Evolutionary conservation across 106 monocot genomes (phyloP), one percentile per base, ranked within the genome.

Genomic region (Dendrobium officinale): DNA sequence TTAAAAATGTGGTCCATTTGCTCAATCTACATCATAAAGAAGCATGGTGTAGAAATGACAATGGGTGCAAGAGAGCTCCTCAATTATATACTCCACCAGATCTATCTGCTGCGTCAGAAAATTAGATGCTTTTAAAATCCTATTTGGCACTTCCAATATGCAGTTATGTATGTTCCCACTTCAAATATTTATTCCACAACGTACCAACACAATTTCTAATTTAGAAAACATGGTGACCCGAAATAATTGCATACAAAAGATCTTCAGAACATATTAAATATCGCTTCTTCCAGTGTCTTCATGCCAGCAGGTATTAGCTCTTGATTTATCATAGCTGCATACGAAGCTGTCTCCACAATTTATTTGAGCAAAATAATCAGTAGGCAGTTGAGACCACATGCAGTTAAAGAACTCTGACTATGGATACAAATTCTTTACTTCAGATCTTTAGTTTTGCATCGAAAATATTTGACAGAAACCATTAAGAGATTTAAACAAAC

Each of bases 111-210:
- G 24, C 26, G n/a, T 22, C 20, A 22, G 64, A 8, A 66, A 66
- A 22, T 66, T 66, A 66, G 1, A 66, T 22, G 64, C 22, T 66
- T 51, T 51, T 6, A 9, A 22, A 66, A 37, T 16, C 74, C 51
- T 72, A 81, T 95, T 83, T 98, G 98, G 19, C 87, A 89, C 85
- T 94, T 88, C 81, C 95, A 78, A 37, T 77, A 86, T 51, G 84
- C 85, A 77, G 98, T 92, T 51, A 92, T 98, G 81, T 93, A 95
- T 64, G 91, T 77, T 77, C 98, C 98, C 67, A 98, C 98, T 85
- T 98, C 95, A 42, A 98, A 55, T 19, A 95, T 98, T 88, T 98
- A 88, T 79, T 86, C 98, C 47, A 98, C 98, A 82, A 95, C 98
- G 92, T 98, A 85, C 47, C 78, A 86, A 70, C 55, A 20, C 43